Evolutionary conservation across 164 flowering plant genomes (phyloP), one percentile per base, ranked within the genome.

Genomic region (Magnolia changhungtana): DNA sequence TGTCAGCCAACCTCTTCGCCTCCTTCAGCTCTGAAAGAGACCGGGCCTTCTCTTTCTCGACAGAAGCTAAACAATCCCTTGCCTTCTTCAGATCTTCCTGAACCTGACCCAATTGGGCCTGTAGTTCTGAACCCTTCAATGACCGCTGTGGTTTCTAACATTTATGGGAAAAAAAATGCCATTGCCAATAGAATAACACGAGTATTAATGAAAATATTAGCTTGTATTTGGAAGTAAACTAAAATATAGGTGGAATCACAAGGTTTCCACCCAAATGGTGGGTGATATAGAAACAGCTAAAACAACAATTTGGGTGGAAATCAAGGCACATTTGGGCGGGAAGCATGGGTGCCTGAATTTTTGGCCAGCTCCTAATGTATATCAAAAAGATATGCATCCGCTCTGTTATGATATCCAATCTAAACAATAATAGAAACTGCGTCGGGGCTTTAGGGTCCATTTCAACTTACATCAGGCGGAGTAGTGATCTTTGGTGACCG

Each of bases 61-160:
- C 76, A 55, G 78, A 69, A 74, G 72, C 84, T 78, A 95, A 79
- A 76, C 77, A 88, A 67, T 92, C 99, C 80, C 86, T 91, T 1
- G 95, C 86, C 76, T 87, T 91, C 87, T 92, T 92, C 70, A 92
- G 88, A 78, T 95, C 97, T 79, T 92, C 97, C 81, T 87, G 91
- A 77, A 81, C 87, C 71, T 70, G 78, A 78, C 14, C 84, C 78
- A 92, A 67, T 69, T 93, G 94, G 2, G 87, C 78, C 80, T 95
- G 98, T 51, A 88, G 73, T 50, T 93, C 96, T 18, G 94, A 84
- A 59, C 87, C 92, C 84, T 89, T 95, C 52, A 67, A 70, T 59
- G 81, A 24, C 14, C 91, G 87, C 13, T 90, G 88, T 69, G 81
- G 88, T 81, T 89, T 92, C 95, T 92, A 84, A 71, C 74, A 71